Evolutionary conservation across 2,329 filamentous ascomycete genomes (phyloP).

Genomic region (Monosporascus sp.): DNA sequence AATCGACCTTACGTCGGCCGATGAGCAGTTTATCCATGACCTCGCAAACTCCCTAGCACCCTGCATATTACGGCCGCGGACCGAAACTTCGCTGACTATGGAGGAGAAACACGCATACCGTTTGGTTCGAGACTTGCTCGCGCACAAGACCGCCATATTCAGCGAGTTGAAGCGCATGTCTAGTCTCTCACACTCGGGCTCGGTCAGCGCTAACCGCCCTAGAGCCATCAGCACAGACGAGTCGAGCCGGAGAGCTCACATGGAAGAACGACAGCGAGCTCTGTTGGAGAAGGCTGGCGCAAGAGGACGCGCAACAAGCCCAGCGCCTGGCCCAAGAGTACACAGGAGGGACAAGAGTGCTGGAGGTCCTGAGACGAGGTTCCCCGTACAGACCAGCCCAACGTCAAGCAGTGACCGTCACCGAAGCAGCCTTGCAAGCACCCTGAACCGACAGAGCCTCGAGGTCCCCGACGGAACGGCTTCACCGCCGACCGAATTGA

Average conservation of each 20-base stretch:
- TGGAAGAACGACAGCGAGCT: slow-evolving; percentile 87
- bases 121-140: slow-evolving; percentile 84
- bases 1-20: slow-evolving; percentile 93
- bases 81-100: slow-evolving; percentile 86
- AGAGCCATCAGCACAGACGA: slow-evolving; percentile 93
- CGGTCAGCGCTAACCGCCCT: slow-evolving; percentile 54
- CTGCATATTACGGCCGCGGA: slow-evolving; percentile 80
- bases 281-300: slow-evolving; percentile 59
- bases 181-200: slow-evolving; percentile 59
- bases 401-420: slow-evolving; percentile 47
- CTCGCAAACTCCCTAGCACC: slow-evolving; percentile 73
- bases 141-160: slow-evolving; percentile 93
- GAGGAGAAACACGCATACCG: slow-evolving; percentile 92
- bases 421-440: slow-evolving; percentile 41
- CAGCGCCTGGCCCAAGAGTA: slow-evolving; percentile 53
- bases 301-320: slow-evolving; percentile 69
- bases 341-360: slow-evolving; percentile 80
- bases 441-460: slow-evolving; percentile 62
- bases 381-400: slow-evolving; percentile 71
- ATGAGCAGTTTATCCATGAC: slow-evolving; percentile 73
- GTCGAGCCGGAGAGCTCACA: slow-evolving; percentile 86
- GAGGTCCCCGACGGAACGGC: slow-evolving; percentile 68
- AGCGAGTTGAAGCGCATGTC: slow-evolving; percentile 90
- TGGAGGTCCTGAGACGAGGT: slow-evolving; percentile 68
- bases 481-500: slow-evolving; percentile 32